phyloP scores from a whole-genome alignment of 176 grass and related monocot genomes.

The Elaeis guineensis region DNA sequence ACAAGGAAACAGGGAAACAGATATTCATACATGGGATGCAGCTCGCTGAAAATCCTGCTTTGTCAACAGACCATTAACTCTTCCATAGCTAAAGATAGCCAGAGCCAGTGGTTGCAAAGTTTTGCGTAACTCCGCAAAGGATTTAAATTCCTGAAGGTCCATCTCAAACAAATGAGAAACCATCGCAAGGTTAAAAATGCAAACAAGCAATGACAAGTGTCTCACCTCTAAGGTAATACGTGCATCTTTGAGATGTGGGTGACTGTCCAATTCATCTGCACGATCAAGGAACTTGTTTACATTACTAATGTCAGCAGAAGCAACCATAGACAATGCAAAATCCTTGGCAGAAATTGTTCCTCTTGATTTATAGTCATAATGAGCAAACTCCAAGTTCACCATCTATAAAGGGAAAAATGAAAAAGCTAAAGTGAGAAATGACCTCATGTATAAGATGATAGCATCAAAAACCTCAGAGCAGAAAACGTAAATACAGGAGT shows the following conservation, averaged over 20 bases:
- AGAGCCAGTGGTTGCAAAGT: slow-evolving; percentile 54
- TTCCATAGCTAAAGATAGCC: slow-evolving; percentile 72
- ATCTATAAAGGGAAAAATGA: slow-evolving; percentile 43
- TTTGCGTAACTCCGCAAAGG: slow-evolving; percentile 76
- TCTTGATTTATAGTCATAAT: slow-evolving; percentile 78
- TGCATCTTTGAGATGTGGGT: slow-evolving; percentile 43
- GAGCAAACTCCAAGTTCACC: slow-evolving; percentile 71
- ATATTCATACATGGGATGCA: slow-evolving; percentile 47
- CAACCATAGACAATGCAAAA: slow-evolving; percentile 85
- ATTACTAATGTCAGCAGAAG: slow-evolving; percentile 80
- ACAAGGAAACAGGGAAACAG: neutral
- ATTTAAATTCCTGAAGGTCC: slow-evolving; percentile 65
- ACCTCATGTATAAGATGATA: no score
- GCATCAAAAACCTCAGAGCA: no score
- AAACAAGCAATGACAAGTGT: no score
- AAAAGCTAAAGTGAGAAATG: slow-evolving; percentile 11
- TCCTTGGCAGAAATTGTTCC: slow-evolving; percentile 70
- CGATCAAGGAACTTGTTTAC: slow-evolving; percentile 67
- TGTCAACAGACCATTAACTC: slow-evolving; percentile 71
- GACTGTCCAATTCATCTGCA: slow-evolving; percentile 48
- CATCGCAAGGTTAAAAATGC: no score
- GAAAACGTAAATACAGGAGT: no score
- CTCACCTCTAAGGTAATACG: slow-evolving; percentile 74
- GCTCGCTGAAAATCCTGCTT: slow-evolving; percentile 84
- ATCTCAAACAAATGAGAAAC: neutral